These are phyloP conservation scores for Ananas comosus DNA, from an alignment of 176 grass and related monocot genomes.

Conservation along the genomic window DNA sequence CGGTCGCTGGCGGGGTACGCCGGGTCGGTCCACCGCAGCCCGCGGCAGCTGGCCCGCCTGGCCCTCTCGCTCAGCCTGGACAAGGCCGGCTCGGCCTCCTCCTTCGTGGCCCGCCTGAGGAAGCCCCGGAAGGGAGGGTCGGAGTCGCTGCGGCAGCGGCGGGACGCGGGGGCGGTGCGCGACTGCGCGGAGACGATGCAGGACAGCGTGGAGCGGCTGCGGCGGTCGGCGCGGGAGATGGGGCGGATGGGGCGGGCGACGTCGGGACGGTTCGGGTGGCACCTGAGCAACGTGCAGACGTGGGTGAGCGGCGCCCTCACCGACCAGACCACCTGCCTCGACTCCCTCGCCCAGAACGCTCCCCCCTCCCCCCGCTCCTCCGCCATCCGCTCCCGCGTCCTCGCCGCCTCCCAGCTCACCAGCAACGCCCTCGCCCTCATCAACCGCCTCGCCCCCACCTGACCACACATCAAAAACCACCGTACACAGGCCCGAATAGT, in stretches of 20 bases:
- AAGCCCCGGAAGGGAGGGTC: background rate
- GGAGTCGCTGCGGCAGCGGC: no score
- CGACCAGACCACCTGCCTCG: slow-evolving; percentile 59
- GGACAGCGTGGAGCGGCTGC: slow-evolving; percentile 46
- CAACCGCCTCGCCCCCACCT: slow-evolving; percentile 36
- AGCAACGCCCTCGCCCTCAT: slow-evolving; percentile 77
- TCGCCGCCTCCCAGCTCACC: slow-evolving; percentile 36
- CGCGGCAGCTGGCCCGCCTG: slow-evolving; percentile 44
- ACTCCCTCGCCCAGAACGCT: slow-evolving; percentile 34
- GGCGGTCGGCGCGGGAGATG: slow-evolving; percentile 52
- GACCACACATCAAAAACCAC: no score
- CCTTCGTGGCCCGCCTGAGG: slow-evolving; percentile 29
- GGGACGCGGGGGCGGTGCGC: slow-evolving; percentile 23
- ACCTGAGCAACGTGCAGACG: slow-evolving; percentile 74
- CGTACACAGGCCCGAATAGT: no score
- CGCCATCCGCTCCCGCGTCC: slow-evolving; percentile 31
- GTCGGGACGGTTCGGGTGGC: slow-evolving; percentile 39
- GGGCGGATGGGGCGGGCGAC: slow-evolving; percentile 31
- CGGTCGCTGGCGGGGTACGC: slow-evolving; percentile 36
- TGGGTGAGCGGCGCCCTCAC: slow-evolving; percentile 78
- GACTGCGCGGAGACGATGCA: slow-evolving; percentile 57
- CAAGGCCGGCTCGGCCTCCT: slow-evolving; percentile 36
- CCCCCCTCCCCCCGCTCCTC: background rate
- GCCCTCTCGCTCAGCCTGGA: slow-evolving; percentile 53
- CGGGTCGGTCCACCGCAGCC: slow-evolving; percentile 34